These are phyloP conservation scores for Chytriomyces hyalinus DNA, from an alignment of 192 early-diverging fungal genomes.

Conservation along the genomic window DNA sequence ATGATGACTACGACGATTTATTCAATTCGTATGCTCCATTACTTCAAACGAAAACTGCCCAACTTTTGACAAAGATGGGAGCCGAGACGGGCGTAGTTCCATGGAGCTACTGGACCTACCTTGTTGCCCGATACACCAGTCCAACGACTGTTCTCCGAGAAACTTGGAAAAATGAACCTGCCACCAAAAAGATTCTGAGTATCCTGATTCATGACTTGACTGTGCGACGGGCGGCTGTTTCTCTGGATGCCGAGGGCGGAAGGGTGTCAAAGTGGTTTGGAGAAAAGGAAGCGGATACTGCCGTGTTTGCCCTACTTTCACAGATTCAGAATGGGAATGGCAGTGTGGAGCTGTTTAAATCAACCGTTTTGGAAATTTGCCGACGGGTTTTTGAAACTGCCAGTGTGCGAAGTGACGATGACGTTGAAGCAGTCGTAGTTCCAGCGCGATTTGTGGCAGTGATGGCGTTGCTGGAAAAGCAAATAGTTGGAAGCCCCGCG, in stretches of 20 bases:
- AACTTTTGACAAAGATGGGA: constrained; percentile 18
- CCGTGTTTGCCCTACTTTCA: constrained; percentile 1
- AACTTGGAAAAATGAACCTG: neutral
- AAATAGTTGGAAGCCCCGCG: neutral
- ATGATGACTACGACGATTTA: constrained; percentile 25
- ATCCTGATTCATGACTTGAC: constrained; percentile 27
- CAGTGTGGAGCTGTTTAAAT: neutral
- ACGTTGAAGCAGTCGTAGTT: neutral
- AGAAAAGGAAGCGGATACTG: constrained; percentile 33
- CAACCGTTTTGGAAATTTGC: constrained; percentile 12
- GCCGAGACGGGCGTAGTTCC: constrained; percentile 2
- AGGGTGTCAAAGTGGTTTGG: constrained; percentile 14
- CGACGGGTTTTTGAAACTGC: neutral
- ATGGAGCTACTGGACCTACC: constrained; percentile 30
- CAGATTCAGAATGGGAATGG: neutral
- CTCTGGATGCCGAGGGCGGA: neutral
- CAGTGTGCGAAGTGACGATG: neutral
- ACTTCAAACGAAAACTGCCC: neutral
- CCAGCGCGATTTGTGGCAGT: constrained; percentile 10
- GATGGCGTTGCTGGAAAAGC: constrained; percentile 13
- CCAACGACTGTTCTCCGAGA: neutral
- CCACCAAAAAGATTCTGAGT: neutral
- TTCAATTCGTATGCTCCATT: constrained; percentile 14
- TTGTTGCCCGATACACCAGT: constrained; percentile 11
- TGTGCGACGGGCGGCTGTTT: constrained; percentile 1